Conservation (phyloP, 345 rosid species). For the Camelina laxa region DNA sequence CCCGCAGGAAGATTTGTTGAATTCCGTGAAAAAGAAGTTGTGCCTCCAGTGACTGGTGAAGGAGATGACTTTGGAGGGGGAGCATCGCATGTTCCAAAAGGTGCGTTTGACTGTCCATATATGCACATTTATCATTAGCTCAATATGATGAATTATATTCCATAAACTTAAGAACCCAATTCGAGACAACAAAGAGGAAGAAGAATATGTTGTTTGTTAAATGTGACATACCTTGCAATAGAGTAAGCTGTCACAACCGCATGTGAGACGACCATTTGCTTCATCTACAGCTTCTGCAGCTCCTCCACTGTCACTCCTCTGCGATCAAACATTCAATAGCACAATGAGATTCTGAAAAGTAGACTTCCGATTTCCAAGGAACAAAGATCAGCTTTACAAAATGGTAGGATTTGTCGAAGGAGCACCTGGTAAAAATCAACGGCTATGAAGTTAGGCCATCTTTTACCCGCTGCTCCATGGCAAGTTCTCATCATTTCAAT, state of each 20-base stretch:
- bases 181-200: not conserved
- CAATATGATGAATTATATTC: not conserved
- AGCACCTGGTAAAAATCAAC: constrained; percentile 91
- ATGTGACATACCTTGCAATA: constrained; percentile 69
- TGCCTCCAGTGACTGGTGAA: constrained; percentile 62
- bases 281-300: constrained; percentile 80
- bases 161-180: not conserved
- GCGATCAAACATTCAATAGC: constrained; percentile 28
- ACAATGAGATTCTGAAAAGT: not conserved
- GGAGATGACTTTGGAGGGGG: constrained; percentile 79
- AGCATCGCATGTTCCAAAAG: constrained; percentile 76
- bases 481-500: constrained; percentile 71
- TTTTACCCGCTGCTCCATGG: constrained; percentile 67
- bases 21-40: not conserved
- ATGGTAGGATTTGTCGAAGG: not conserved
- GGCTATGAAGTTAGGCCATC: constrained; percentile 99
- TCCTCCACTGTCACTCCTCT: constrained; percentile 95
- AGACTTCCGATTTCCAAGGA: not conserved
- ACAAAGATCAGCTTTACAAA: not conserved
- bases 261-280: constrained; percentile 90
- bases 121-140: not conserved
- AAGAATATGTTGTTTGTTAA: not conserved
- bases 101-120: constrained; percentile 64
- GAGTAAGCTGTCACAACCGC: constrained; percentile 80
- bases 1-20: constrained; percentile 30